Evolutionary conservation across 2,329 filamentous ascomycete genomes (phyloP).

Genomic region (Phialophora expanda): DNA sequence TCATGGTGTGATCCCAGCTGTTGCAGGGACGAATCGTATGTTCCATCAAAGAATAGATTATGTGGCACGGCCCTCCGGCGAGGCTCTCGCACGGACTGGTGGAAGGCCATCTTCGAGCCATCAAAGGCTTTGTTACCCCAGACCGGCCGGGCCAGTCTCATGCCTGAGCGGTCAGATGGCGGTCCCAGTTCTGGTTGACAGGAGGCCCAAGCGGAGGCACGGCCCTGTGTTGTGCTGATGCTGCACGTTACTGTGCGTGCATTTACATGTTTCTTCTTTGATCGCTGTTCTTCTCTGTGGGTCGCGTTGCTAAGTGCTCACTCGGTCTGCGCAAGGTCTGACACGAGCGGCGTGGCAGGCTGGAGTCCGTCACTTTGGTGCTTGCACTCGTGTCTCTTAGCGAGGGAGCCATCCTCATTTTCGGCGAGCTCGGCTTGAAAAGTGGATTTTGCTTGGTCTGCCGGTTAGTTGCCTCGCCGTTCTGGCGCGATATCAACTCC

Average conservation of each 20-base stretch:
- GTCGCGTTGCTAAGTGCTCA: not conserved
- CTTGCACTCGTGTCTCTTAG: not conserved
- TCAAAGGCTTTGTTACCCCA: slow-evolving; percentile 9
- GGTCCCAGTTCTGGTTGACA: slow-evolving; percentile 4
- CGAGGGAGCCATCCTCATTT: not conserved
- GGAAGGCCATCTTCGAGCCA: not conserved
- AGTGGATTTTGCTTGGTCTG: not conserved
- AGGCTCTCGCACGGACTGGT: slow-evolving; percentile 4
- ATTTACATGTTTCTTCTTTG: not conserved
- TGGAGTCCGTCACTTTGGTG: slow-evolving; percentile 1
- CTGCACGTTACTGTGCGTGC: too few species aligned
- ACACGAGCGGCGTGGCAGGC: not conserved
- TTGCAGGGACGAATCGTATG: slow-evolving; percentile 12
- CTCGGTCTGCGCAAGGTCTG: not conserved
- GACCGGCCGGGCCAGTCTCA: slow-evolving; percentile 19
- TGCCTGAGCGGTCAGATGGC: not conserved
- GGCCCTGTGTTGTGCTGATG: not conserved
- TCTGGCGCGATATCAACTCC: slow-evolving; percentile 9
- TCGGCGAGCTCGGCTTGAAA: slow-evolving; percentile 5
- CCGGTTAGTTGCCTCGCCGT: not conserved
- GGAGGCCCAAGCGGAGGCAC: not conserved
- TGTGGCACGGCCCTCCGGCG: slow-evolving; percentile 1
- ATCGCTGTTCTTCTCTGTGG: not conserved
- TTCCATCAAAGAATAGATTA: not conserved
- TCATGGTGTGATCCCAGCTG: slow-evolving; percentile 19